Evolutionary conservation across 495 filamentous ascomycete species (phyloP), one percentile per base, ranked within the genome.

Genomic region (Aspergillus haitiensis): DNA sequence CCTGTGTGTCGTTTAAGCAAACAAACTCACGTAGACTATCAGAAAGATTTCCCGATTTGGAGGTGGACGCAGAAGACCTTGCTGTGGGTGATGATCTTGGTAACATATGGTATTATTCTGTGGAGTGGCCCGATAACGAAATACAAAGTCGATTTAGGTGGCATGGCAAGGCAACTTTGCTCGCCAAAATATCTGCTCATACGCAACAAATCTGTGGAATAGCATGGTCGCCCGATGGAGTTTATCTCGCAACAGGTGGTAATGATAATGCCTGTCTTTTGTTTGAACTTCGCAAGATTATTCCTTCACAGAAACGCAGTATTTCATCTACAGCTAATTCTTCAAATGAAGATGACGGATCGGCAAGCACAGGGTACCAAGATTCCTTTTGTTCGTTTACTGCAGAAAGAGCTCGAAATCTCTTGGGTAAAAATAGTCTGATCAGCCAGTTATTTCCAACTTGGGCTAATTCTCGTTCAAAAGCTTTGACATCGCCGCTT

Each of bases 161-260:
- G 91, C 79, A 82, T 34, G 91, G 93, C 12, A 76, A 85, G 9
- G 87, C 97, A 80, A 90, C 82, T 2, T 74, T 97, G 27, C 72
- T 96, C 40, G 88, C 86, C 11, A 85, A 87, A 61, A 88, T 98
- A 56, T 78, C 78, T 6, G 84, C 91, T 2, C 95, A 98, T 74
- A 84, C 78, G 7, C 92, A 97, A 70, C 93, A 97, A 66, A 86
- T 98, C 21, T 98, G 94, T 70, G 93, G 94, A 5, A 78, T 98
- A 11, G 81, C 91, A 1, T 98, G 94, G 92, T 96, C 91, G 2
- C 77, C 76, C 32, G 84, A 91, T 65, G 89, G 91, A 1, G 77
- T 79, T 0, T 82, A 84, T 50, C 92, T 98, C 71, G 92, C 90
- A 34, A 90, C 89, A 9, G 93, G 93, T 11, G 92, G 91, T 46